Evolutionary conservation across 768 basidiomycete genomes (phyloP), one percentile per base, ranked within the genome.

Genomic region (Collybia sp.): DNA sequence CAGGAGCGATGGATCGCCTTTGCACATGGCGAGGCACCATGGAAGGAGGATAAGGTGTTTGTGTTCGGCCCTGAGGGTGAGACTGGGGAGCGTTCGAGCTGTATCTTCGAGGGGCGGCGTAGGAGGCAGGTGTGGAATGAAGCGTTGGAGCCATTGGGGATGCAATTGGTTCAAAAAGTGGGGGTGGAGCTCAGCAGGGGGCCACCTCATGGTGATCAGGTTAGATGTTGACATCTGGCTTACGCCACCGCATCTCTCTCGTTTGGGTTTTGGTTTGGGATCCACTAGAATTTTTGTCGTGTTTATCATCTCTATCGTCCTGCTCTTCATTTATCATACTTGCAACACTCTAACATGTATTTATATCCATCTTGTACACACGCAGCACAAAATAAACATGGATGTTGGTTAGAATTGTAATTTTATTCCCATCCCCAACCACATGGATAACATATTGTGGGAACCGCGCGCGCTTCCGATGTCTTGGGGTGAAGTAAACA

Each of bases 21-120:
- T 46, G 85, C 87, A 5, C 61, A 86, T 58, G 86, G 85, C 5
- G 80, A 85, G 58, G 75, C 69, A 3, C 87, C 87, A 6, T 90
- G 88, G 86, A 67, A 66, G 46, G 77, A 75, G 48, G 77, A 80
- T 48, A 84, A 79, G 63, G 76, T 87, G 40, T 88, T 76, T 59
- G 85, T 90, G 15, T 88, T 90, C 53, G 88, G 88, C 3, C 88
- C 88, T 0, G 87, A 89, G 58, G 88, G 87, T 44, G 88, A 90
- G 64, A 79, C 78, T 0, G 88, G 88, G 39, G 86, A 88, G 61
- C 77, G 88, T 40, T 79, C 77, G 12, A 66, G 60, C 45, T 63
- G 68, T 19, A 83, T 88, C 12, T 86, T 90, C 45, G 79, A 80
- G 45, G 80, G 82, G 2, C 65, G 88, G 30, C 63, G 88, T 40